Evolutionary conservation across 1,284 basidiomycete genomes (phyloP), one percentile per base, ranked within the genome.

Genomic region (Malassezia pachydermatis): DNA sequence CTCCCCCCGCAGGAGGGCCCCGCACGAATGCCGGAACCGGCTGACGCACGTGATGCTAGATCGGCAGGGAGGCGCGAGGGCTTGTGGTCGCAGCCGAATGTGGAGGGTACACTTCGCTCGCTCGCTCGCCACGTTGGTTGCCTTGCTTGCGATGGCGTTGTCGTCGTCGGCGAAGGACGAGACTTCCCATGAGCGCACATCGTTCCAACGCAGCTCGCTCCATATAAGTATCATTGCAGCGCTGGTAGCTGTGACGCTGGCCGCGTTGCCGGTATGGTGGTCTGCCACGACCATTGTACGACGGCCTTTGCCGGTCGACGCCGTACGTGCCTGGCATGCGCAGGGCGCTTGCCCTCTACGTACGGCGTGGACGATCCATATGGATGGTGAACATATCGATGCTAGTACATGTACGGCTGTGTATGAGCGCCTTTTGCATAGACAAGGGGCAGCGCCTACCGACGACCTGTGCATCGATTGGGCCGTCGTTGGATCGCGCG

Each of bases 181-280:
- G n/a, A n/a, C n/a, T n/a, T n/a, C n/a, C n/a, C n/a, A n/a, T n/a
- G 29, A 30, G 29, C 9, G 29, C 9, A 19, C 36, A 32, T 30
- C 48, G 33, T 45, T 42, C 10, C 50, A 52, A 30, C 42, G 19
- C 22, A 24, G 38, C 34, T 34, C 23, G 2, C 20, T 23, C 24
- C 44, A 41, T 27, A 11, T 39, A 20, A 17, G 17, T 16, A 27
- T 52, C 5, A 19, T 52, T 13, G 32, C 17, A 9, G 34, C 50
- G 16, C 38, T 52, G 14, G 35, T 52, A 0, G 13, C 17, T 1
- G 33, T 52, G n/a, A 45, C 61, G 29, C 17, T 60, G 5, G 41
- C 58, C 17, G 51, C 55, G 32, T 32, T 64, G 11, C 66, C 65
- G 11, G 54, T 51, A 0, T 69, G 66, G 66, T 58, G 62, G 44